These are phyloP conservation scores for Cladophialophora yegresii DNA, from an alignment of 2,329 filamentous ascomycete genomes.

Conservation along the genomic window DNA sequence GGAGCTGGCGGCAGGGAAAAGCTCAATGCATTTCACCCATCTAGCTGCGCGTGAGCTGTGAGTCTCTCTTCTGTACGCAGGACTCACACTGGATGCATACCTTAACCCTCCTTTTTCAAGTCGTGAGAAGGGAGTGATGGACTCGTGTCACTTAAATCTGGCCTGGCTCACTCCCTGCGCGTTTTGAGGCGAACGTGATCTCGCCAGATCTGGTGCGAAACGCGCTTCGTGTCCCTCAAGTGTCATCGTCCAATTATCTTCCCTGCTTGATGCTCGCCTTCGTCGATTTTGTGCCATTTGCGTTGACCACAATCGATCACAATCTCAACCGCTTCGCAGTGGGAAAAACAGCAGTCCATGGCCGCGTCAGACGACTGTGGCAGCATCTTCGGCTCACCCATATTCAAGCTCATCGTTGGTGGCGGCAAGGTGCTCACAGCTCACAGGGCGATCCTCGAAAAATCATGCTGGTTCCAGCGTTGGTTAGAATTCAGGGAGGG, in stretches of 20 bases:
- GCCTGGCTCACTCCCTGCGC: neutral
- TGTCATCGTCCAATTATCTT: neutral
- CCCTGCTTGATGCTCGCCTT: neutral
- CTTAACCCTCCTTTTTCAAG: neutral
- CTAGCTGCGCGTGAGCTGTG: no score
- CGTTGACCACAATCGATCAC: neutral
- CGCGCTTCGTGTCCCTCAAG: neutral
- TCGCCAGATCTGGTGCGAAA: neutral
- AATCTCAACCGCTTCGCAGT: neutral
- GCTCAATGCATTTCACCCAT: no score
- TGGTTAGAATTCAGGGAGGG: neutral
- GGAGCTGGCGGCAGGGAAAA: no score
- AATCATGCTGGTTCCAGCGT: neutral
- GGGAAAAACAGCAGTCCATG: neutral
- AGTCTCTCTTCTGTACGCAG: no score
- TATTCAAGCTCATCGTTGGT: slow-evolving; percentile 8
- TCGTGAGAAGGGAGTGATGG: neutral
- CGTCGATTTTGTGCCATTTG: neutral
- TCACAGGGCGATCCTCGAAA: slow-evolving; percentile 4
- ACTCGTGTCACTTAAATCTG: neutral
- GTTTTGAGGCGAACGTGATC: neutral
- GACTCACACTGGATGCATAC: neutral
- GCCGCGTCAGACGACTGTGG: neutral
- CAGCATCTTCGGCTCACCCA: slow-evolving; percentile 1
- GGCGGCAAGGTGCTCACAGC: neutral